Percentiles rank a stretch among this genome's conserved stretches.
Conservation (phyloP, 352 stramenopile genomes). For the Globisporangium orthogonon region DNA sequence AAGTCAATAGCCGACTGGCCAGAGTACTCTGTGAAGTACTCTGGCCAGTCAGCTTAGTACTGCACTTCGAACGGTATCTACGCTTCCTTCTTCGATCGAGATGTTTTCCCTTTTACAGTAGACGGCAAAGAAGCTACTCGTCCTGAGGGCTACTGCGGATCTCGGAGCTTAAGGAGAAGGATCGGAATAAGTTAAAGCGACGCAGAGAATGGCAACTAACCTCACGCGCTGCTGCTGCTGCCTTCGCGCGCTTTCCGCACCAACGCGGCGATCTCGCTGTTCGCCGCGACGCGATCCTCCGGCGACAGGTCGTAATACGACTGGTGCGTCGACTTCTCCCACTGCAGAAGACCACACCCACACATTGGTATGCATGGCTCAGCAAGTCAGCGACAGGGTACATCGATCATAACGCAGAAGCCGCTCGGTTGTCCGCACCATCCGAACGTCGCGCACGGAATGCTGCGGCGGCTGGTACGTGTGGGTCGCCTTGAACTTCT, state of each 20-base stretch:
- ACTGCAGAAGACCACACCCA: slow-evolving; percentile 25
- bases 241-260: slow-evolving; percentile 23
- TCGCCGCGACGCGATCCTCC: slow-evolving; percentile 50
- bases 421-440: slow-evolving; percentile 23
- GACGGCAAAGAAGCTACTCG: too few relatives aligned
- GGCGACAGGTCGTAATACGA: slow-evolving; percentile 66
- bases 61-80: too few relatives aligned
- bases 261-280: slow-evolving; percentile 59
- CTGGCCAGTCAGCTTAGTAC: too few relatives aligned
- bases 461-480: slow-evolving; percentile 77
- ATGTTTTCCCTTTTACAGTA: too few relatives aligned
- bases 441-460: slow-evolving; percentile 65
- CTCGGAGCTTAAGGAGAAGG: not conserved
- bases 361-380: slow-evolving; percentile 1
- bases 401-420: not conserved
- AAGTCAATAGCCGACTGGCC: too few relatives aligned
- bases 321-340: slow-evolving; percentile 58
- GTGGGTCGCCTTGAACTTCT: slow-evolving; percentile 65
- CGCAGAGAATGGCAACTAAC: too few relatives aligned
- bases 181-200: not conserved
- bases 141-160: too few relatives aligned
- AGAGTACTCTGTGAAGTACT: too few relatives aligned
- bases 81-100: too few relatives aligned
- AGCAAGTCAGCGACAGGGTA: not conserved
- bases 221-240: not conserved